Evolutionary conservation across 805 yeast species (phyloP).

Genomic region (Candida boidinii): DNA sequence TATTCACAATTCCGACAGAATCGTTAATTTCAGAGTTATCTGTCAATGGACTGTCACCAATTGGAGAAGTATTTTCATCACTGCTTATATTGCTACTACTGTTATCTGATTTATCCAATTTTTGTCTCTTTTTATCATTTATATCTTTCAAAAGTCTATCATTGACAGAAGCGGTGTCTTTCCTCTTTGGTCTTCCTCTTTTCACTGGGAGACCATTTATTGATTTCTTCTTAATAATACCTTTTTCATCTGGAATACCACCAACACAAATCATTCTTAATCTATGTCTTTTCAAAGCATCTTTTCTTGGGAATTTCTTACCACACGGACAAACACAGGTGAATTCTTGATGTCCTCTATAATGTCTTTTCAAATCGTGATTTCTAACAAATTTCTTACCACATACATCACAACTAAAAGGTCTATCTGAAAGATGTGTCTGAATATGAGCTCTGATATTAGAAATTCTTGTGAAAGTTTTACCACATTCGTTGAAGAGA

Average conservation of each 20-base stretch:
- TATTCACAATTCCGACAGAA: too few species aligned
- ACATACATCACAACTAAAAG: constrained; percentile 75
- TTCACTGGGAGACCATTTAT: constrained; percentile 16
- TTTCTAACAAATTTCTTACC: constrained; percentile 86
- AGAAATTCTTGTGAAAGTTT: constrained; percentile 79
- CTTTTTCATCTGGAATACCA: constrained; percentile 38
- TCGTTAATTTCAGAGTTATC: too few species aligned
- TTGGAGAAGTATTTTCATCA: too few species aligned
- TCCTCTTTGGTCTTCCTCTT: constrained; percentile 27
- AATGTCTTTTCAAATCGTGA: constrained; percentile 88
- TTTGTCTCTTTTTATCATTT: background rate
- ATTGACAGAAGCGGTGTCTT: background rate
- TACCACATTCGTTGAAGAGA: constrained; percentile 68
- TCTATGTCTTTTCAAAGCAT: constrained; percentile 79
- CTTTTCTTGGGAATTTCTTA: constrained; percentile 84
- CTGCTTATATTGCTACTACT: too few species aligned
- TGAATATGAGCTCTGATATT: constrained; percentile 94
- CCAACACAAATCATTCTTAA: constrained; percentile 76
- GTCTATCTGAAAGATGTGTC: constrained; percentile 92
- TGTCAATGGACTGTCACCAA: too few species aligned
- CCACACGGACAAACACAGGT: constrained; percentile 82
- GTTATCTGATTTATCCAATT: background rate
- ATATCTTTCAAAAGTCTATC: too few species aligned
- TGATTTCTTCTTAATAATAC: constrained; percentile 11
- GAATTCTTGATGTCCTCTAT: constrained; percentile 73